Percentiles rank a stretch among this genome's conserved stretches.
Conservation (phyloP, 2,329 filamentous ascomycete species). For the Escovopsis weberi region DNA sequence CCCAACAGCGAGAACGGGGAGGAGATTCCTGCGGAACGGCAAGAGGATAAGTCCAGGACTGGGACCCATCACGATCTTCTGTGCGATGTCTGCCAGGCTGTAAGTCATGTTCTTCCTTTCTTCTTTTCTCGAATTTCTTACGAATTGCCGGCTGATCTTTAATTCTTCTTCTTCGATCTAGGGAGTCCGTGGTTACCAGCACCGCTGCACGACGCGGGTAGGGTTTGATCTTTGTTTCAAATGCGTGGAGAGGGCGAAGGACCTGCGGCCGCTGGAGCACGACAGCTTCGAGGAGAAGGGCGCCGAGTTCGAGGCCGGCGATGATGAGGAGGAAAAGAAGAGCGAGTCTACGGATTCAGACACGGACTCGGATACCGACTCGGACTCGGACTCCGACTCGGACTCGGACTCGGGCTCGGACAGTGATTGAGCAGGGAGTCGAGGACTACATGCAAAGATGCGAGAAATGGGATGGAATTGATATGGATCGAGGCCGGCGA, state of each 20-base stretch:
- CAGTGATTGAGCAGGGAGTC: too few relatives aligned
- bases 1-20: neutral
- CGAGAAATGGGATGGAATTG: too few relatives aligned
- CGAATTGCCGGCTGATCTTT: neutral
- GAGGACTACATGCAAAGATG: too few relatives aligned
- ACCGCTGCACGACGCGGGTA: slow-evolving; percentile 1
- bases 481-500: too few relatives aligned
- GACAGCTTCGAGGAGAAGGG: slow-evolving; percentile 1
- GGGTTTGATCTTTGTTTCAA: slow-evolving; percentile 6
- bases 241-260: neutral
- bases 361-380: slow-evolving; percentile 6
- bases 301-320: slow-evolving; percentile 2
- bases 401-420: too few relatives aligned
- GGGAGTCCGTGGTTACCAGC: slow-evolving; percentile 3
- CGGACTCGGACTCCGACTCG: neutral
- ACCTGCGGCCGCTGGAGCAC: slow-evolving; percentile 2
- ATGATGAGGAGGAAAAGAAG: slow-evolving; percentile 1
- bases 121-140: neutral
- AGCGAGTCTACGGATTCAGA: slow-evolving; percentile 4
- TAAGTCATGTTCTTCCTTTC: neutral
- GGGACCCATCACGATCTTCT: neutral
- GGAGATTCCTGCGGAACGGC: neutral
- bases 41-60: slow-evolving; percentile 3
- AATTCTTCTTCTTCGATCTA: neutral
- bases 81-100: slow-evolving; percentile 5